Percentiles rank a stretch among this genome's conserved stretches.
phyloP scores from a whole-genome alignment of 495 filamentous ascomycete genomes.

The Aspergillus sclerotiicarbonarius region DNA sequence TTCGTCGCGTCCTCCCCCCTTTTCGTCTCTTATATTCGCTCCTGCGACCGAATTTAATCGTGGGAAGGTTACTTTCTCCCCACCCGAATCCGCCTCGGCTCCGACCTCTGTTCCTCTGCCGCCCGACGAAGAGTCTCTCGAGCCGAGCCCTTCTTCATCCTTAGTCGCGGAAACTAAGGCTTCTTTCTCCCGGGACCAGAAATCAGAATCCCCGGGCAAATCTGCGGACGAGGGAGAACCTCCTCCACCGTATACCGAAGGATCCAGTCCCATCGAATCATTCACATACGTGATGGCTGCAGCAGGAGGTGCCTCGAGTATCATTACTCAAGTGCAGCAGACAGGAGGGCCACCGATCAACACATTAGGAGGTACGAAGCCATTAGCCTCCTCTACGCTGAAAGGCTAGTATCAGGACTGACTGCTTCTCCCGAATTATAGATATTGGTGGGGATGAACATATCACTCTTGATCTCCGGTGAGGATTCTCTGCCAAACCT shows the following conservation, averaged over 20 bases:
- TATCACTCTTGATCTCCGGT: conserved; percentile 92
- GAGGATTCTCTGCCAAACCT: conserved; percentile 25
- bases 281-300: conserved; percentile 98
- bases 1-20: conserved; percentile 58
- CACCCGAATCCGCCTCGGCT: conserved; percentile 52
- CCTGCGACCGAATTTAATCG: conserved; percentile 41
- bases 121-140: conserved; percentile 35
- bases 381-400: not conserved
- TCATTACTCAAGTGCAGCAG: conserved; percentile 98
- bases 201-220: conserved; percentile 66
- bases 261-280: conserved; percentile 82
- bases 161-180: conserved; percentile 79
- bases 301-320: conserved; percentile 93
- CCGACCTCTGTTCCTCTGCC: conserved; percentile 55
- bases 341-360: conserved; percentile 81
- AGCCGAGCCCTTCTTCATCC: conserved; percentile 52
- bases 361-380: conserved; percentile 74
- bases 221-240: conserved; percentile 83
- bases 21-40: conserved; percentile 61
- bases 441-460: conserved; percentile 92
- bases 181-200: conserved; percentile 69
- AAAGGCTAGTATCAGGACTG: not conserved
- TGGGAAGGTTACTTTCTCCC: conserved; percentile 53
- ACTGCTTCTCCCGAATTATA: conserved; percentile 30
- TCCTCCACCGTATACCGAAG: conserved; percentile 94